Percentiles rank a stretch among this genome's conserved stretches.
Conservation (phyloP, 176 grass and related monocot genomes). For the Raddia distichophylla region DNA sequence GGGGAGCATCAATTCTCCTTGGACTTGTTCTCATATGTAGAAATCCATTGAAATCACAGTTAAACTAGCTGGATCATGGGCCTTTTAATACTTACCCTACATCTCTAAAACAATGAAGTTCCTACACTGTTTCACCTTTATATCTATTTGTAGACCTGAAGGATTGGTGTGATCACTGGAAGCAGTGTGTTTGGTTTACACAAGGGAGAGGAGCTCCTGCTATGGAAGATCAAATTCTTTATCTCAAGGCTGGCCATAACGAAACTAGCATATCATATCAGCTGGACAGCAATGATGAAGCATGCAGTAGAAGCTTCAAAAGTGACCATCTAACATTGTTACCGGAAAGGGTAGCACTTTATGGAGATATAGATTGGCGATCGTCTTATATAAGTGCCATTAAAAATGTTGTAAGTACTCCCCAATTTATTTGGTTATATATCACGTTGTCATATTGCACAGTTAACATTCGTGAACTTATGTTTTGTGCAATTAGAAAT, state of each 20-base stretch:
- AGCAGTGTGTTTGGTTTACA: constrained; percentile 96
- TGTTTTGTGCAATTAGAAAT: not conserved
- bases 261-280: constrained; percentile 83
- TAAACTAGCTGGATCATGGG: not conserved
- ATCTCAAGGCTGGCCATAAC: constrained; percentile 70
- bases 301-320: constrained; percentile 34
- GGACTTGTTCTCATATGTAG: not conserved
- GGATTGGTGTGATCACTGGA: constrained; percentile 97
- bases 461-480: constrained; percentile 22
- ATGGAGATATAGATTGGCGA: constrained; percentile 89
- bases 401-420: constrained; percentile 69
- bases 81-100: not conserved
- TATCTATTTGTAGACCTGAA: constrained; percentile 53
- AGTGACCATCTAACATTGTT: constrained; percentile 53
- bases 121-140: not conserved
- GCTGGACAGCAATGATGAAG: constrained; percentile 37
- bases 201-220: constrained; percentile 45
- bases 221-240: constrained; percentile 61
- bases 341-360: constrained; percentile 80
- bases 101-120: constrained; percentile 21
- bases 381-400: constrained; percentile 50
- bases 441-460: not conserved
- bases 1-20: not conserved
- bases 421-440: constrained; percentile 32
- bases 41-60: constrained; percentile 3